Evolutionary conservation across 352 stramenopile genomes (phyloP).

Genomic region (Phytophthora foliorum): DNA sequence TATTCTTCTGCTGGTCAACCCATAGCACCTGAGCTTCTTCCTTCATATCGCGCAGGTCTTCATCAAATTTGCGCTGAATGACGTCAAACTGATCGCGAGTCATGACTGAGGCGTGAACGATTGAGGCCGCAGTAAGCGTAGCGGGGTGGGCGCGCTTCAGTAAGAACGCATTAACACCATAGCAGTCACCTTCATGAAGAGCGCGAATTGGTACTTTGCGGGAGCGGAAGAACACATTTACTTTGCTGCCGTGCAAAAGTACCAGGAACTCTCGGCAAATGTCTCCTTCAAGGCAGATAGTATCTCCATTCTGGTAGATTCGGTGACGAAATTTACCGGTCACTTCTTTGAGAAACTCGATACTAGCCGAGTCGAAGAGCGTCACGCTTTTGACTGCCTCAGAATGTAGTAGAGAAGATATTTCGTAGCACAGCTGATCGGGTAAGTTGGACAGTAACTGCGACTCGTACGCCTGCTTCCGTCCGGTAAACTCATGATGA

Average conservation of each 20-base stretch:
- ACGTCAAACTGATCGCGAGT: slow-evolving; percentile 78
- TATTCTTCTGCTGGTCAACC: slow-evolving; percentile 45
- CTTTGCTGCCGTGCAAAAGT: slow-evolving; percentile 60
- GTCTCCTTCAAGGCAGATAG: slow-evolving; percentile 73
- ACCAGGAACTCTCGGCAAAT: slow-evolving; percentile 78
- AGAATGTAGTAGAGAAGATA: slow-evolving; percentile 78
- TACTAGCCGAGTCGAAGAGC: slow-evolving; percentile 71
- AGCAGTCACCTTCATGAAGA: slow-evolving; percentile 71
- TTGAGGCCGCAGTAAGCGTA: slow-evolving; percentile 57
- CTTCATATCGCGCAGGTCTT: slow-evolving; percentile 63
- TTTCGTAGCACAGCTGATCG: slow-evolving; percentile 80
- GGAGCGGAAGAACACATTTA: slow-evolving; percentile 69
- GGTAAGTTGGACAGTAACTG: slow-evolving; percentile 72
- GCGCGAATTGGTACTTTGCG: slow-evolving; percentile 60
- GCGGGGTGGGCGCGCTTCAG: slow-evolving; percentile 49
- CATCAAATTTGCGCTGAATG: slow-evolving; percentile 66
- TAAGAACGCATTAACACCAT: slow-evolving; percentile 76
- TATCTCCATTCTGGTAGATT: slow-evolving; percentile 77
- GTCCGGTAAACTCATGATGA: slow-evolving; percentile 66
- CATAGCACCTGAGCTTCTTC: slow-evolving; percentile 53
- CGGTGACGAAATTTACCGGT: slow-evolving; percentile 83
- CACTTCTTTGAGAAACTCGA: slow-evolving; percentile 82
- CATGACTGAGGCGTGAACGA: slow-evolving; percentile 75
- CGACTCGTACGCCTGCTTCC: slow-evolving; percentile 78
- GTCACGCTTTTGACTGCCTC: slow-evolving; percentile 61